Evolutionary conservation across 2,329 filamentous ascomycete genomes (phyloP), one percentile per base, ranked within the genome.

Genomic region (Cladophialophora yegresii): DNA sequence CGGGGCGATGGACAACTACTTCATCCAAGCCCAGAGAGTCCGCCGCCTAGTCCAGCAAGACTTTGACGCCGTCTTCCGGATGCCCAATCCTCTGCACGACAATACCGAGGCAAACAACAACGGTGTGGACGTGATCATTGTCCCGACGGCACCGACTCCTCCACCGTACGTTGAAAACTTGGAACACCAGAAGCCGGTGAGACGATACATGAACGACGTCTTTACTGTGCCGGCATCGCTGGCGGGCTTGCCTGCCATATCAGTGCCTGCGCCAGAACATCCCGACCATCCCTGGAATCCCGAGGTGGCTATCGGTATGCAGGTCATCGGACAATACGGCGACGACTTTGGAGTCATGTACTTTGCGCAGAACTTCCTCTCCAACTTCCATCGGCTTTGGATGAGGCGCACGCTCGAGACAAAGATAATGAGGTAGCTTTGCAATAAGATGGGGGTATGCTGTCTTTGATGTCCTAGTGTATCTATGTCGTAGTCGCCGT

Each of bases 191-290:
- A 58, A 65, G n/a, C 77, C 83, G 0, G 78, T 96, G n/a, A 87
- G 93, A 71, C 85, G 85, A 1, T 98, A 97, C 74, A 90, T 90
- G 81, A 96, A 95, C 73, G 95, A 99, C 77, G 89, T 98, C 1
- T 93, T 98, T 72, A 98, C 95, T 0, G 93, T 99, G 1, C 95
- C 95, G 1, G 92, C 93, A 1, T 97, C 92, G 77, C 80, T 99
- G 69, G 95, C 93, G 0, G 95, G 95, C 0, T 79, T 99, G 61
- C 95, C 95, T 2, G 91, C 93, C 10, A 85, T 97, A 57, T 97
- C 90, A 70, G 82, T 99, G 10, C 93, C 95, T 0, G 81, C 89
- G 67, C 75, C 77, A 50, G 43, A 49, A 23, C 64, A 67, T 53
- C 66, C 67, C 7, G 64, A 67, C 51, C 49, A 67, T 36, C 61